Evolutionary conservation across 2,329 filamentous ascomycete genomes (phyloP), one percentile per base, ranked within the genome.

Genomic region (Hymenoscyphus repandus): DNA sequence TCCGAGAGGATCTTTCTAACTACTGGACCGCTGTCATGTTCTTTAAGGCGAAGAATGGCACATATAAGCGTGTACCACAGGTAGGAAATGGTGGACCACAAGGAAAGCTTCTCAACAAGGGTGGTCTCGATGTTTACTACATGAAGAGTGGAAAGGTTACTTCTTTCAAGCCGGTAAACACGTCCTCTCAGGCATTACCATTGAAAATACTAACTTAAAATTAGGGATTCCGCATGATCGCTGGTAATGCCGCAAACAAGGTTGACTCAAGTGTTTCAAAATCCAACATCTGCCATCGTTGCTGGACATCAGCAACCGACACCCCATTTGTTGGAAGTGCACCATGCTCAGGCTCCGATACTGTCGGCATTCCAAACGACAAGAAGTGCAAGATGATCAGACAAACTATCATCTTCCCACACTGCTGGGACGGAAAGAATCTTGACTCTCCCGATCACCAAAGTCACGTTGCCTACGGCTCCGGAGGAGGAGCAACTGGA

Each of bases 341-440:
- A 49, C 68, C 70, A 50, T 68, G 65, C 48, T 64, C 65, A 58
- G 90, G 95, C 17, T 67, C 68, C 36, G 75, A 82, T 49, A 76
- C 71, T 5, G 69, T 69, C 11, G 68, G 70, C 9, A 72, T 86
- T 37, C 81, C 80, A 1, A 70, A 72, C 55, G 70, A 71, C 52
- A 75, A 75, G 49, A 83, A 80, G 60, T 70, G 72, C 17, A 66
- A 72, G 20, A 72, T 79, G 47, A 69, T 75, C 27, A 72, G 78
- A 37, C 70, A 74, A 11, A 75, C 82, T 57, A 69, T 82, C 27
- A 75, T 74, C 61, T 82, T 83, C 65, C 80, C 79, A 2, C 49
- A 85, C 2, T 95, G 89, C 77, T 92, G 88, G 85, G 87, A 91
- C 62, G 88, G 88, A 47, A 77, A 81, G 62, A 76, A 85, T 55